phyloP scores from a whole-genome alignment of 1,139 yeast species.

The Scheffersomyces segobiensis region DNA sequence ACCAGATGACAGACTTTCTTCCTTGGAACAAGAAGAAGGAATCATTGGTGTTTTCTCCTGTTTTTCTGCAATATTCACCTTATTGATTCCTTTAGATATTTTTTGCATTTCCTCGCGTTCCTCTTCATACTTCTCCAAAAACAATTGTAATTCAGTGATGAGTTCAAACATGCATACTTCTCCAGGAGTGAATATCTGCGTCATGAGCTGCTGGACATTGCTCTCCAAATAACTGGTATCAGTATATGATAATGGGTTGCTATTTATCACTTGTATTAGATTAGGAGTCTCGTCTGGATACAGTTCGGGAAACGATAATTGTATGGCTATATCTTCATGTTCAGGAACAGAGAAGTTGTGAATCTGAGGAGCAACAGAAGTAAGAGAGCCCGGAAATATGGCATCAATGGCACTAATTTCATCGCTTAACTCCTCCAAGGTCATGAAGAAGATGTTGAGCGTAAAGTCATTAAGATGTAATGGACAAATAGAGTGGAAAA shows the following conservation, averaged over 20 bases:
- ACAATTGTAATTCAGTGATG: constrained; percentile 61
- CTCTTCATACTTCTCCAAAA: constrained; percentile 39
- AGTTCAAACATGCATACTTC: constrained; percentile 81
- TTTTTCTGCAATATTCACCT: neutral
- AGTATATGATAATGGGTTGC: constrained; percentile 28
- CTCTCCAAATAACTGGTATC: constrained; percentile 47
- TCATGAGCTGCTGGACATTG: constrained; percentile 50
- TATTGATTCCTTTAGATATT: neutral
- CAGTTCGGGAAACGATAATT: constrained; percentile 63
- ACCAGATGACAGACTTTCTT: neutral
- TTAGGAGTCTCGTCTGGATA: constrained; percentile 72
- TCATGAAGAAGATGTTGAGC: constrained; percentile 20
- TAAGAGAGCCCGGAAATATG: constrained; percentile 68
- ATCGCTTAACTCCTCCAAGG: constrained; percentile 63
- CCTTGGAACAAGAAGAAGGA: neutral
- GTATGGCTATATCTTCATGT: constrained; percentile 56
- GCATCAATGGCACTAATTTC: constrained; percentile 86
- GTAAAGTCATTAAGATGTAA: neutral
- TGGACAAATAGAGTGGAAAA: neutral
- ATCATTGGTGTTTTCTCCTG: neutral
- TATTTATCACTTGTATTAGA: constrained; percentile 50
- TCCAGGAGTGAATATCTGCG: constrained; percentile 51
- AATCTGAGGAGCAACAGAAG: constrained; percentile 32
- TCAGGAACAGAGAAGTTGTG: constrained; percentile 64
- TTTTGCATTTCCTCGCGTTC: constrained; percentile 6